Percentiles rank a stretch among this genome's conserved stretches.
Conservation (phyloP, 805 yeast genomes). For the Candida nanaspora region DNA sequence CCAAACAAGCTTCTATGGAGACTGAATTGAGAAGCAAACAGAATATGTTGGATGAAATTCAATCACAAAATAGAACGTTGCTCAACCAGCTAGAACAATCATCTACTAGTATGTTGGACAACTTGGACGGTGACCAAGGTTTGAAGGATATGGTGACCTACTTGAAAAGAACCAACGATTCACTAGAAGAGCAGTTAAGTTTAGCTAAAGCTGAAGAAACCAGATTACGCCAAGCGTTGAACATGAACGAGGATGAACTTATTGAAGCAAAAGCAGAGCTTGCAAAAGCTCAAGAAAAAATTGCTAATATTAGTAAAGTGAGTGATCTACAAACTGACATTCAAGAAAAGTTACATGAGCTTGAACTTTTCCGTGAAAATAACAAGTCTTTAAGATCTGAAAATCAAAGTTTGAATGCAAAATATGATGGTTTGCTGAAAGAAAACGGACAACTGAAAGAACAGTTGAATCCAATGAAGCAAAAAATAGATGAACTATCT, state of each 20-base stretch:
- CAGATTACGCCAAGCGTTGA: conserved; percentile 44
- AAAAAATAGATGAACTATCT: conserved; percentile 10
- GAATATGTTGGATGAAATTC: conserved; percentile 44
- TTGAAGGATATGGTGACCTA: conserved; percentile 49
- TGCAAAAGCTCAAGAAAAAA: conserved; percentile 20
- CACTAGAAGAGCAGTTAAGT: conserved; percentile 53
- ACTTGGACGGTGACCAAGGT: conserved; percentile 22
- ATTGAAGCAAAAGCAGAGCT: conserved; percentile 45
- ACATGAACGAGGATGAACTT: conserved; percentile 40
- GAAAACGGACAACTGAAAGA: neutral
- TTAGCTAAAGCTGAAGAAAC: conserved; percentile 45
- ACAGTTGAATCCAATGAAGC: conserved; percentile 7
- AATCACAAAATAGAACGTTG: conserved; percentile 61
- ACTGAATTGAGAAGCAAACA: conserved; percentile 40
- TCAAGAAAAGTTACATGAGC: conserved; percentile 20
- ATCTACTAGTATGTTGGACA: conserved; percentile 7
- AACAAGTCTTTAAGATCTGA: conserved; percentile 18
- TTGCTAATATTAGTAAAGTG: conserved; percentile 14
- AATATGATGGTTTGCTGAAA: neutral
- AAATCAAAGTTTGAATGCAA: conserved; percentile 4
- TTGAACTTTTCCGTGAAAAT: conserved; percentile 23
- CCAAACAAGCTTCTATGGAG: conserved; percentile 34
- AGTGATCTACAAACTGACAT: conserved; percentile 14
- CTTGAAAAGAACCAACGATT: conserved; percentile 70
- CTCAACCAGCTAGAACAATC: conserved; percentile 54